phyloP scores from a whole-genome alignment of 2,329 filamentous ascomycete genomes.

The Hypoxylon sp. region DNA sequence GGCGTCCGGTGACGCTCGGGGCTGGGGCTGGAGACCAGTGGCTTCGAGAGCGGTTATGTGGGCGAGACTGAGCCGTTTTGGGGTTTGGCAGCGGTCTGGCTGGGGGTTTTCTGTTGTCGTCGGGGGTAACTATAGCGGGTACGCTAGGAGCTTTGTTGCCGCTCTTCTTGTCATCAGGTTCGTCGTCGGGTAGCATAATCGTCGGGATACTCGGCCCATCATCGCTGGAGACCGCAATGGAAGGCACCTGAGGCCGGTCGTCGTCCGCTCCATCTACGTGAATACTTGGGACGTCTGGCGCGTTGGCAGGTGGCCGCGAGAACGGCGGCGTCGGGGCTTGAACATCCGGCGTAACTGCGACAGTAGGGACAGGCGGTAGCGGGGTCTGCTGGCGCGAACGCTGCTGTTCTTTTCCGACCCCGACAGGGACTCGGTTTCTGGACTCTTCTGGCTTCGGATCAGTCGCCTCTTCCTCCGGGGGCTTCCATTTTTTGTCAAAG shows the following conservation, averaged over 20 bases:
- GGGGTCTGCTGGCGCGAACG: slow-evolving; percentile 40
- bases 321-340: slow-evolving; percentile 46
- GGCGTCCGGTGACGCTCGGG: slow-evolving; percentile 51
- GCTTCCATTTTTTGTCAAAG: slow-evolving; percentile 86
- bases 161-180: slow-evolving; percentile 9
- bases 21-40: slow-evolving; percentile 67
- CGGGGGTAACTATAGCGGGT: slow-evolving; percentile 57
- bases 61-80: slow-evolving; percentile 45
- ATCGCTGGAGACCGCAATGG: slow-evolving; percentile 57
- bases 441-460: slow-evolving; percentile 71
- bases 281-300: slow-evolving; percentile 54
- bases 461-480: slow-evolving; percentile 73
- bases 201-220: slow-evolving; percentile 51
- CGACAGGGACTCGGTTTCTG: slow-evolving; percentile 43
- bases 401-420: slow-evolving; percentile 33
- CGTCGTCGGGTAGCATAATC: slow-evolving; percentile 50
- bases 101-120: slow-evolving; percentile 48
- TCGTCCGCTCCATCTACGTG: slow-evolving; percentile 54
- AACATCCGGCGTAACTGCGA: slow-evolving; percentile 61
- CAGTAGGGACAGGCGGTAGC: slow-evolving; percentile 56
- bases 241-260: slow-evolving; percentile 57
- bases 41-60: slow-evolving; percentile 52
- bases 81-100: slow-evolving; percentile 60
- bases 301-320: slow-evolving; percentile 46
- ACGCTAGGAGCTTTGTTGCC: slow-evolving; percentile 38